Conservation (phyloP, 805 yeast species). For the Candida sithepensis region DNA sequence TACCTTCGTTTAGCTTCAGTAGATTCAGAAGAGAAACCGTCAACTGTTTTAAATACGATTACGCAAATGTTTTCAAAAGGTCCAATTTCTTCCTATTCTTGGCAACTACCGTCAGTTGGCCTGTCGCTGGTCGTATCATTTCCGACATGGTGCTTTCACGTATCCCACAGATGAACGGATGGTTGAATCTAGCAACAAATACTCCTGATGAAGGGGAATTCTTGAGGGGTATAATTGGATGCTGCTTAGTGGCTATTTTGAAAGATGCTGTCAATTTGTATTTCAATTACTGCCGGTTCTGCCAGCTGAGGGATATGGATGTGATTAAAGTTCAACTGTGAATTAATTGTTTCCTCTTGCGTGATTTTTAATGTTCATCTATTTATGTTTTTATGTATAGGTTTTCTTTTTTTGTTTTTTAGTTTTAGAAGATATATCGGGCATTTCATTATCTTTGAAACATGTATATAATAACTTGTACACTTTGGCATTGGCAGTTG, state of each 20-base stretch:
- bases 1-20: slow-evolving; percentile 2
- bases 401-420: too few species aligned
- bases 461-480: too few species aligned
- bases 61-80: slow-evolving; percentile 23
- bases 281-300: slow-evolving; percentile 30
- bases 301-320: slow-evolving; percentile 25
- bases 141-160: slow-evolving; percentile 21
- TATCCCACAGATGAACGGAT: slow-evolving; percentile 19
- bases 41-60: slow-evolving; percentile 28
- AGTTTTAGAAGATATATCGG: too few species aligned
- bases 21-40: slow-evolving; percentile 27
- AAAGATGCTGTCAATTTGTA: slow-evolving; percentile 33
- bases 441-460: too few species aligned
- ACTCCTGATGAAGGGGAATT: slow-evolving; percentile 38
- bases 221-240: slow-evolving; percentile 33
- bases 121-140: slow-evolving; percentile 26
- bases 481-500: too few species aligned
- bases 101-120: slow-evolving; percentile 33
- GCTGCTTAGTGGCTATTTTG: slow-evolving; percentile 25
- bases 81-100: slow-evolving; percentile 16
- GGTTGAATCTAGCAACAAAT: slow-evolving; percentile 18
- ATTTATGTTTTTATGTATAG: not conserved
- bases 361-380: not conserved
- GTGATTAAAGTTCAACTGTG: slow-evolving; percentile 11
- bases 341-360: not conserved